A percentile compares a stretch with the other conserved stretches of the same genome.
phyloP scores from a whole-genome alignment of 805 yeast species.

The Lipomyces yamanashiensis region DNA sequence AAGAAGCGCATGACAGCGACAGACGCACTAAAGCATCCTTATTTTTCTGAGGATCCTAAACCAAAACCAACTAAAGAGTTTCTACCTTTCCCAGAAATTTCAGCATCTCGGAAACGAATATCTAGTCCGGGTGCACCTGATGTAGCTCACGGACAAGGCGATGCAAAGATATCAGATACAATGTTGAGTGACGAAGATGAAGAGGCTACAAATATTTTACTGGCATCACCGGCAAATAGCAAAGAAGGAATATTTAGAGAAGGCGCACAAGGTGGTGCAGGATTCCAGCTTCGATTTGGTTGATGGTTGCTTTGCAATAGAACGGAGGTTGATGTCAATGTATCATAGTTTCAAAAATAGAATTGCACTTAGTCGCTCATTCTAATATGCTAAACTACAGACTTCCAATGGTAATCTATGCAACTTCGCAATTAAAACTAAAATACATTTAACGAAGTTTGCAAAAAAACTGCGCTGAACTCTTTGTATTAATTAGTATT shows the following conservation, averaged over 20 bases:
- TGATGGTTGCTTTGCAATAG: not conserved
- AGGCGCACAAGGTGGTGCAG: constrained; percentile 22
- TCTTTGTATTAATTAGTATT: not conserved
- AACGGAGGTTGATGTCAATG: too few species aligned
- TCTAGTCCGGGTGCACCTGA: constrained; percentile 29
- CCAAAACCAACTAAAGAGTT: constrained; percentile 44
- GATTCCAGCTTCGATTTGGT: constrained; percentile 27
- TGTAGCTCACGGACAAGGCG: constrained; percentile 21
- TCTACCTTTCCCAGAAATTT: constrained; percentile 41
- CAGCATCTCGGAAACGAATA: not conserved
- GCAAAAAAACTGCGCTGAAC: not conserved
- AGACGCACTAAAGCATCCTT: constrained; percentile 53
- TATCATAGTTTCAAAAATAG: not conserved
- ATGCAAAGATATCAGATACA: not conserved
- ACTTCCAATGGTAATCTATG: not conserved
- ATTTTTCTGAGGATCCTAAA: constrained; percentile 51
- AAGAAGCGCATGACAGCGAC: constrained; percentile 50
- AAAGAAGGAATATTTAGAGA: constrained; percentile 23
- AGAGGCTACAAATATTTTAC: not conserved
- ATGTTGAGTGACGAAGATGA: constrained; percentile 2
- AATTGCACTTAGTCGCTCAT: not conserved
- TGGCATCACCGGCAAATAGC: constrained; percentile 16
- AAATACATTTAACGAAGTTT: not conserved
- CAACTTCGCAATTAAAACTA: not conserved
- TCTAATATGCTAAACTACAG: not conserved